Percentiles rank a stretch among this genome's conserved stretches.
These are phyloP conservation scores for Pseudogymnoascus sp. DNA, from an alignment of 2,329 filamentous ascomycete species.

Conservation along the genomic window DNA sequence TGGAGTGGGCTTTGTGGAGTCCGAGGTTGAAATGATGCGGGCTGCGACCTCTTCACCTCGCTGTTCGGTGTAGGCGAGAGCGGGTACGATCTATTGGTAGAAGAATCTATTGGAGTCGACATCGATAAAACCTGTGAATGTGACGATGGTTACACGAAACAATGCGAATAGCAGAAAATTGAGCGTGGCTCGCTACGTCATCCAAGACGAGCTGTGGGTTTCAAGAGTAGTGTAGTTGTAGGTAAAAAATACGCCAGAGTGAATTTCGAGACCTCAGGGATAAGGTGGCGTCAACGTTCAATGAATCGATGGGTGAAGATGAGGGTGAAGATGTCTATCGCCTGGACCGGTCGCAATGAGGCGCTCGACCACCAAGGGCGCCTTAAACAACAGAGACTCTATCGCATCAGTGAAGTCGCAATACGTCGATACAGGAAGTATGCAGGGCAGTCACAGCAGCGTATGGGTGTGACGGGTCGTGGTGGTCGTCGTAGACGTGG, in stretches of 20 bases:
- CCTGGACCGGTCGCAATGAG: slow-evolving; percentile 8
- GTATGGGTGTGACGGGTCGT: not conserved
- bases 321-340: slow-evolving; percentile 1
- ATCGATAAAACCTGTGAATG: slow-evolving; percentile 10
- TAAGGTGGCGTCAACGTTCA: not conserved
- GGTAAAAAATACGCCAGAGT: not conserved
- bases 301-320: slow-evolving; percentile 2
- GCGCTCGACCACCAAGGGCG: slow-evolving; percentile 9
- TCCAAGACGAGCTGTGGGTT: not conserved
- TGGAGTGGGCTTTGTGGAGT: slow-evolving; percentile 53
- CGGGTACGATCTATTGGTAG: slow-evolving; percentile 5
- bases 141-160: slow-evolving; percentile 8
- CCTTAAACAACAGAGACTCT: not conserved
- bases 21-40: slow-evolving; percentile 57
- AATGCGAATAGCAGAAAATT: not conserved
- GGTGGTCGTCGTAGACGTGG: not conserved
- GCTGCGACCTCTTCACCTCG: slow-evolving; percentile 8
- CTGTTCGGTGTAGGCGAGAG: slow-evolving; percentile 9
- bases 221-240: not conserved
- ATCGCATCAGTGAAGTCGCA: slow-evolving; percentile 9
- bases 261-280: not conserved
- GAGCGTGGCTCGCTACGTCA: slow-evolving; percentile 5
- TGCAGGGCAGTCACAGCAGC: slow-evolving; percentile 1
- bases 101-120: slow-evolving; percentile 7
- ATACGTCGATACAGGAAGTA: not conserved